Percentiles rank a stretch among this genome's conserved stretches.
Evolutionary conservation across 805 yeast species (phyloP).

Genomic region (Teunomyces panamensis): DNA sequence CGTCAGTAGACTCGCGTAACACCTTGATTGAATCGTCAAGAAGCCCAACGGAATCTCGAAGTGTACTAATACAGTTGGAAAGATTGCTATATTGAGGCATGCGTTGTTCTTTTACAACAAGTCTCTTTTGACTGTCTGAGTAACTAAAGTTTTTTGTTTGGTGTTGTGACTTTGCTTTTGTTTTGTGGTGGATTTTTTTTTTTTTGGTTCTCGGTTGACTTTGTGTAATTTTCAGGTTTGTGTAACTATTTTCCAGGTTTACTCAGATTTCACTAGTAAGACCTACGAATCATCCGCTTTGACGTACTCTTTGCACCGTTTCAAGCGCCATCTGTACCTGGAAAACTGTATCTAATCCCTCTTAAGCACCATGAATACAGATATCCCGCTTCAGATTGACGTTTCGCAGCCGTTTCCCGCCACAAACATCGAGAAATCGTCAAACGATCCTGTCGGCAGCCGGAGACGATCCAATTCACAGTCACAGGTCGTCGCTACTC

Average conservation of each 20-base stretch:
- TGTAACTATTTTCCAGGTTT: background rate
- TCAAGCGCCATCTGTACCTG: background rate
- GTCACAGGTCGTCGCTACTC: slow-evolving; percentile 34
- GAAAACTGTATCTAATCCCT: background rate
- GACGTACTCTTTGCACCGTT: background rate
- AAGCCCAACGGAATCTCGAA: slow-evolving; percentile 31
- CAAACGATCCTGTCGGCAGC: slow-evolving; percentile 1
- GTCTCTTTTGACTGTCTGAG: background rate
- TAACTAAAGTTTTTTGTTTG: background rate
- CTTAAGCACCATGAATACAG: slow-evolving; percentile 8
- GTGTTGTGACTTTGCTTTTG: background rate
- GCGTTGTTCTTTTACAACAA: too few species aligned
- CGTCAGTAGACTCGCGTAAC: slow-evolving; percentile 36
- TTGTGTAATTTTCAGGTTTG: background rate
- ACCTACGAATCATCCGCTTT: background rate
- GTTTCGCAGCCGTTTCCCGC: slow-evolving; percentile 10
- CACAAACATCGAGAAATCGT: background rate
- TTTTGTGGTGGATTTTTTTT: background rate
- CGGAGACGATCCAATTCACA: slow-evolving; percentile 41
- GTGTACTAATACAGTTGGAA: slow-evolving; percentile 28
- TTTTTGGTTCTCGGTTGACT: background rate
- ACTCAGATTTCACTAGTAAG: background rate
- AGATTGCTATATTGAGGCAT: slow-evolving; percentile 7
- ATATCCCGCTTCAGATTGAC: slow-evolving; percentile 23
- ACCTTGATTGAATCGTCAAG: slow-evolving; percentile 30